Percentiles rank a stretch among this genome's conserved stretches.
These are phyloP conservation scores for Daphne laureola DNA, from an alignment of 441 rosid species.

Conservation along the genomic window DNA sequence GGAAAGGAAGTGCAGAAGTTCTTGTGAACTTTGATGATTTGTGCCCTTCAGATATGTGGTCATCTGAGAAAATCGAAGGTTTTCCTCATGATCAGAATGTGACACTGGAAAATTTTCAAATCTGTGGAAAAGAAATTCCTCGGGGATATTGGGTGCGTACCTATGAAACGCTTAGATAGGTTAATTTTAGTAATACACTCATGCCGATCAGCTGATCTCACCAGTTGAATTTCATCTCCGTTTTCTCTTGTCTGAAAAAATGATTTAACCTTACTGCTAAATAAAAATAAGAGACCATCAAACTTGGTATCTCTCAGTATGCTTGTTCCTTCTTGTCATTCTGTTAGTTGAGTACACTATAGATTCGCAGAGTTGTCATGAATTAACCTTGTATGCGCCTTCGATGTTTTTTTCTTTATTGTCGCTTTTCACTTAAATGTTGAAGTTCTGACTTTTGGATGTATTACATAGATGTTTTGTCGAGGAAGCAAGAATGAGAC, in stretches of 20 bases:
- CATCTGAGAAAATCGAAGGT: slow-evolving; percentile 27
- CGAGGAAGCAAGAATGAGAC: slow-evolving; percentile 96
- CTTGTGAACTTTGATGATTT: slow-evolving; percentile 80
- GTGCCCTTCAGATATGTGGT: slow-evolving; percentile 42
- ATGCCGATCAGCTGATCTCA: too few relatives aligned
- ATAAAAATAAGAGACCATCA: too few relatives aligned
- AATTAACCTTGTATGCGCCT: too few relatives aligned
- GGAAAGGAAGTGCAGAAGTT: slow-evolving; percentile 86
- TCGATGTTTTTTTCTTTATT: too few relatives aligned
- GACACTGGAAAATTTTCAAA: slow-evolving; percentile 38
- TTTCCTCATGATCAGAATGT: slow-evolving; percentile 26
- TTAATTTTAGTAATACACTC: too few relatives aligned
- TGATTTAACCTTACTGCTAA: too few relatives aligned
- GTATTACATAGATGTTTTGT: slow-evolving; percentile 76
- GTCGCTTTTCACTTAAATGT: neutral
- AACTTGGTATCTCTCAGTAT: too few relatives aligned
- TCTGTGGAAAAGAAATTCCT: slow-evolving; percentile 94
- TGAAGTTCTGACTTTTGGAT: slow-evolving; percentile 11
- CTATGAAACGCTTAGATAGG: neutral
- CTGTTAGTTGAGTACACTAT: too few relatives aligned
- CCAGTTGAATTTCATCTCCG: too few relatives aligned
- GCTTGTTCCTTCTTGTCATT: too few relatives aligned
- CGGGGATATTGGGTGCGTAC: slow-evolving; percentile 88
- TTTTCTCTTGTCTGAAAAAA: too few relatives aligned
- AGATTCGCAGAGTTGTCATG: too few relatives aligned